A percentile compares a stretch with the other conserved stretches of the same genome.
Conservation (phyloP, 331 rosid genomes). For the Stylosanthes scabra region DNA sequence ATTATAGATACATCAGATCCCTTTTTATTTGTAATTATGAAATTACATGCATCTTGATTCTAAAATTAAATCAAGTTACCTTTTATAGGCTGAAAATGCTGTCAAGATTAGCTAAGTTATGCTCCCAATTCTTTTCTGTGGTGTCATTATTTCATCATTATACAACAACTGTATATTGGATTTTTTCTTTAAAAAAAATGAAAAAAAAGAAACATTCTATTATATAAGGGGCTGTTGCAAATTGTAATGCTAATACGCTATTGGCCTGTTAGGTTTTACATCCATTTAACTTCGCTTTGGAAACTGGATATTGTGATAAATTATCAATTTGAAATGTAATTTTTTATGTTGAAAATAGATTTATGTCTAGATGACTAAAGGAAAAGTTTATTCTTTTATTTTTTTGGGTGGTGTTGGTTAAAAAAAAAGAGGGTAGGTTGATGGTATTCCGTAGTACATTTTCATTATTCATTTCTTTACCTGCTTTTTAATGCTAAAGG, state of each 20-base stretch:
- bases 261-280: not conserved
- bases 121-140: not conserved
- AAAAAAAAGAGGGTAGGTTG: too few relatives aligned
- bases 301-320: conserved; percentile 1
- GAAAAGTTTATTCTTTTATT: too few relatives aligned
- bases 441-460: too few relatives aligned
- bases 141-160: conserved; percentile 1
- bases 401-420: too few relatives aligned
- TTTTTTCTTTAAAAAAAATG: too few relatives aligned
- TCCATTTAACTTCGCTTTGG: not conserved
- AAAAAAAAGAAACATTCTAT: not conserved
- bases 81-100: conserved; percentile 5
- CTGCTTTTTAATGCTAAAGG: too few relatives aligned
- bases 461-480: too few relatives aligned
- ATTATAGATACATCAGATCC: too few relatives aligned
- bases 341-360: conserved; percentile 10
- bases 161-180: not conserved
- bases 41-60: not conserved
- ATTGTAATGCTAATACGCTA: conserved; percentile 7
- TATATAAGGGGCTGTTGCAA: not conserved
- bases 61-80: not conserved
- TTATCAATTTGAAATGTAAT: not conserved
- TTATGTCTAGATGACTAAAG: too few relatives aligned
- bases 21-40: conserved; percentile 4
- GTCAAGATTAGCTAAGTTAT: not conserved